These are phyloP conservation scores for Ramularia endophylla DNA, from an alignment of 2,329 filamentous ascomycete species.

Conservation along the genomic window DNA sequence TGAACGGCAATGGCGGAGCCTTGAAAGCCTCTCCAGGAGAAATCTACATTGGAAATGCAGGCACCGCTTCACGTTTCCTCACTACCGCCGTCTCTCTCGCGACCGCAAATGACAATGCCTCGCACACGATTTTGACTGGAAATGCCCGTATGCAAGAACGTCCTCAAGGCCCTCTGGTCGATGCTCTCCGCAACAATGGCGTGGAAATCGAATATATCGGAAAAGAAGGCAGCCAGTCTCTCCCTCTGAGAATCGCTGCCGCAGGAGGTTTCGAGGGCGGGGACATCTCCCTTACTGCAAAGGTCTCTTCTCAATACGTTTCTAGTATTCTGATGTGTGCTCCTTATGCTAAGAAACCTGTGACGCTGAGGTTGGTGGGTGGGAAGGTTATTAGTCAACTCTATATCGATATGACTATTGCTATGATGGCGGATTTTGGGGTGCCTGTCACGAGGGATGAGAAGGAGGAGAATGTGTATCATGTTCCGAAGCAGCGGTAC, in stretches of 20 bases:
- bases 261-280: slow-evolving; percentile 80
- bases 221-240: slow-evolving; percentile 71
- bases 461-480: slow-evolving; percentile 82
- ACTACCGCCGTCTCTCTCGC: slow-evolving; percentile 88
- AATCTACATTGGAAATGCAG: slow-evolving; percentile 92
- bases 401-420: slow-evolving; percentile 98
- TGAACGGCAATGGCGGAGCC: slow-evolving; percentile 84
- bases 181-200: slow-evolving; percentile 80
- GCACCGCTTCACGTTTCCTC: slow-evolving; percentile 90
- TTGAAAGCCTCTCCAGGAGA: slow-evolving; percentile 69
- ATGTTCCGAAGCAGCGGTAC: slow-evolving; percentile 82
- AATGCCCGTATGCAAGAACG: slow-evolving; percentile 95
- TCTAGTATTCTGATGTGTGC: slow-evolving; percentile 96
- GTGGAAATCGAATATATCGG: slow-evolving; percentile 83
- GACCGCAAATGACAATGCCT: slow-evolving; percentile 53
- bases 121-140: slow-evolving; percentile 77
- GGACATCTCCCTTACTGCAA: slow-evolving; percentile 84
- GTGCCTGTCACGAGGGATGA: slow-evolving; percentile 70
- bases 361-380: slow-evolving; percentile 85
- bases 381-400: slow-evolving; percentile 95
- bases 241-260: slow-evolving; percentile 78
- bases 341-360: slow-evolving; percentile 89
- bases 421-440: slow-evolving; percentile 95
- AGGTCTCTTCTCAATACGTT: slow-evolving; percentile 98
- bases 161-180: slow-evolving; percentile 87